Conservation (phyloP, 73 alveolate species). For the Tetrahymena borealis region DNA sequence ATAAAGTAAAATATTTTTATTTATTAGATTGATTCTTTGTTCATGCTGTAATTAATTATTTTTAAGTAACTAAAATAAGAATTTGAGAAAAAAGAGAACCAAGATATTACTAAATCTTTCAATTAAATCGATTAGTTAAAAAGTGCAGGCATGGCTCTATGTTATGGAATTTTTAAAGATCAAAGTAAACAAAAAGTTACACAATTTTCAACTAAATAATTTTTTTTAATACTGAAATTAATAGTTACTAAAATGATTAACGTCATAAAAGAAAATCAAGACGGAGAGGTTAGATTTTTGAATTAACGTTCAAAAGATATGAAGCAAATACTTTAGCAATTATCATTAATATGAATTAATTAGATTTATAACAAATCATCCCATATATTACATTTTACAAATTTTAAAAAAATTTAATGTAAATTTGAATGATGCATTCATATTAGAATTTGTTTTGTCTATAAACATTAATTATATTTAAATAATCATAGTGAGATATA, state of each 20-base stretch:
- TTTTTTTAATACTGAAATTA: too few species aligned
- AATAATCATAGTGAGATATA: too few species aligned
- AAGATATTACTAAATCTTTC: not conserved
- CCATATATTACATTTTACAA: too few species aligned
- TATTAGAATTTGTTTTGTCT: too few species aligned
- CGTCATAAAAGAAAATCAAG: not conserved
- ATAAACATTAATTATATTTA: too few species aligned
- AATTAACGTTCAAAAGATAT: not conserved
- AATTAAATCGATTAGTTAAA: not conserved
- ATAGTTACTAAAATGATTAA: not conserved
- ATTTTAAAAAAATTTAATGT: too few species aligned
- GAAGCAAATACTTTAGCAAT: not conserved
- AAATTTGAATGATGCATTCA: too few species aligned
- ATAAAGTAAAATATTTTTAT: not conserved
- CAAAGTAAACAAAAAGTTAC: not conserved
- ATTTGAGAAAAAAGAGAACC: not conserved
- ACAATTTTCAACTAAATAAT: not conserved
- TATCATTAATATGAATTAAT: not conserved
- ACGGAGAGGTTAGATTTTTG: not conserved
- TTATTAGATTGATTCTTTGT: not conserved
- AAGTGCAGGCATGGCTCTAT: not conserved
- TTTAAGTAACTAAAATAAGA: not conserved
- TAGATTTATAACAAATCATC: too few species aligned
- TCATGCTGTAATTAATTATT: not conserved
- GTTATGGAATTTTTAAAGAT: not conserved